These are phyloP conservation scores for Phenoliferia sp. DNA, from an alignment of 1,284 basidiomycete genomes.

Conservation along the genomic window DNA sequence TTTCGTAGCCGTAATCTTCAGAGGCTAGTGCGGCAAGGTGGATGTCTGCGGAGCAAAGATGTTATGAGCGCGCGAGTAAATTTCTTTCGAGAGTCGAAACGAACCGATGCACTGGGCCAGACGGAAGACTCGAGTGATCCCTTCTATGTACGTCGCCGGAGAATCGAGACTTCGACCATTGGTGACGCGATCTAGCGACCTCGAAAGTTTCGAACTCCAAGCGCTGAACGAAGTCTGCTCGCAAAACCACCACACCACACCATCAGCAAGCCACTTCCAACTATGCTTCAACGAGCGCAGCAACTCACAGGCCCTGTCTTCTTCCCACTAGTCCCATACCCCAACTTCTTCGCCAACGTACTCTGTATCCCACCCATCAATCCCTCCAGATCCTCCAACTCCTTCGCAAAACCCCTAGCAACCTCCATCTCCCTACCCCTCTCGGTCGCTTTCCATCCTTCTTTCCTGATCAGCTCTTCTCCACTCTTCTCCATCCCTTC, in stretches of 20 bases:
- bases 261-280: background rate
- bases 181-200: constrained; percentile 83
- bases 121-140: constrained; percentile 67
- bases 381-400: constrained; percentile 67
- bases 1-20: constrained; percentile 52
- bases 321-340: constrained; percentile 67
- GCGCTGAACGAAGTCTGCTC: constrained; percentile 41
- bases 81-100: constrained; percentile 17
- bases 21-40: constrained; percentile 70
- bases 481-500: constrained; percentile 49
- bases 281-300: background rate
- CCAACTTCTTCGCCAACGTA: constrained; percentile 69
- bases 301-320: constrained; percentile 61
- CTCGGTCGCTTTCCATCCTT: constrained; percentile 60
- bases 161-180: constrained; percentile 77
- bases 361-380: constrained; percentile 66
- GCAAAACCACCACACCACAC: background rate
- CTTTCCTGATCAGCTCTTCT: constrained; percentile 42
- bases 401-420: constrained; percentile 53
- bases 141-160: constrained; percentile 75
- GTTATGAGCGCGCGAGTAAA: background rate
- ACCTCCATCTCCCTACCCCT: constrained; percentile 49
- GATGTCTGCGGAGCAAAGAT: constrained; percentile 54
- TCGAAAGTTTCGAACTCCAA: constrained; percentile 75
- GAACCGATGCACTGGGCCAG: constrained; percentile 64